Percentiles rank a stretch among this genome's conserved stretches.
These are phyloP conservation scores for Lactarius sanguifluus DNA, from an alignment of 768 basidiomycete genomes.

Conservation along the genomic window DNA sequence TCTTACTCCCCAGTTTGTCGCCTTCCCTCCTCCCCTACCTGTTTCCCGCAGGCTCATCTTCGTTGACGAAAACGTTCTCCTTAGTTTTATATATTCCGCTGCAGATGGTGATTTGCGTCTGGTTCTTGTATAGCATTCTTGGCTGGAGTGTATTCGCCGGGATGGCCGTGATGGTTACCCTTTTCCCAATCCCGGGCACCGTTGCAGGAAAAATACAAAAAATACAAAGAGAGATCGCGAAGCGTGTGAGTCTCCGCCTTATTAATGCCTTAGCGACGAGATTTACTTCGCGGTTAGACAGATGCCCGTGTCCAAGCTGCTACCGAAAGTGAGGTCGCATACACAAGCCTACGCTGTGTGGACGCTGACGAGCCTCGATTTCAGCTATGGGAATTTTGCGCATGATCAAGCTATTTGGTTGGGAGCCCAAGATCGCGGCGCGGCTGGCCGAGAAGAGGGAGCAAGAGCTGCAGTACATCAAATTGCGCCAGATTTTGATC, in stretches of 20 bases:
- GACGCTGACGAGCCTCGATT: constrained; percentile 2
- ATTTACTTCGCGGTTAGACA: constrained; percentile 35
- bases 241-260: constrained; percentile 34
- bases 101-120: constrained; percentile 41
- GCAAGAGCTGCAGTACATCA: constrained; percentile 40
- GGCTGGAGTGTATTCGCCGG: constrained; percentile 51
- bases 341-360: background rate
- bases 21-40: background rate
- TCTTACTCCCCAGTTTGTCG: constrained; percentile 26
- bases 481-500: constrained; percentile 37
- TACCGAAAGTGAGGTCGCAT: constrained; percentile 39
- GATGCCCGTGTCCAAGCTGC: constrained; percentile 48
- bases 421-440: constrained; percentile 50
- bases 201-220: constrained; percentile 40
- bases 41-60: constrained; percentile 31
- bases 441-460: constrained; percentile 39
- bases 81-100: constrained; percentile 41
- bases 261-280: background rate
- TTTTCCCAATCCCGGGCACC: constrained; percentile 45
- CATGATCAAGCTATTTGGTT: constrained; percentile 64
- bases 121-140: constrained; percentile 46
- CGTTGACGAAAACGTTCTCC: background rate
- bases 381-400: constrained; percentile 41
- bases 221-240: constrained; percentile 43
- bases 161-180: constrained; percentile 40